These are phyloP conservation scores for Fusarium transvaalense DNA, from an alignment of 2,329 filamentous ascomycete genomes.

Conservation along the genomic window DNA sequence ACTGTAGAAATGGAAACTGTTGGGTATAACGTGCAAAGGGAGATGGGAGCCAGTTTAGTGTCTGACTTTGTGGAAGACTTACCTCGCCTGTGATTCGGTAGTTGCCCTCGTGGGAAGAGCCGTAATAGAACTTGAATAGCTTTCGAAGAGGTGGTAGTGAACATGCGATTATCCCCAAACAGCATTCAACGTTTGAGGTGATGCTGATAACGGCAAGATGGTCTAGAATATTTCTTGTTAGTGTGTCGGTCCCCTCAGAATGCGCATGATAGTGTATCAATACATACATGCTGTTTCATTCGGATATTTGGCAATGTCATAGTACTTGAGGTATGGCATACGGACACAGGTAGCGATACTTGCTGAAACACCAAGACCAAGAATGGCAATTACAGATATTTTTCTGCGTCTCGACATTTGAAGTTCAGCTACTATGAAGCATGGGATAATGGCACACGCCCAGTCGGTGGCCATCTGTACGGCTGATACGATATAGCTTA, in stretches of 20 bases:
- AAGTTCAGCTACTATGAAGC: slow-evolving; percentile 7
- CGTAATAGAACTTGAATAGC: slow-evolving; percentile 17
- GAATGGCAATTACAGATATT: slow-evolving; percentile 12
- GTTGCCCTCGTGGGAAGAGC: slow-evolving; percentile 3
- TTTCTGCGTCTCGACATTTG: slow-evolving; percentile 24
- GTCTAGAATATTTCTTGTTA: not conserved
- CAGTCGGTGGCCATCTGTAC: slow-evolving; percentile 16
- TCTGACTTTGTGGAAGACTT: not conserved
- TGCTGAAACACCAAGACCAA: slow-evolving; percentile 5
- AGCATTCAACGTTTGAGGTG: slow-evolving; percentile 21
- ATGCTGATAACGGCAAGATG: slow-evolving; percentile 25
- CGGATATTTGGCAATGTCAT: slow-evolving; percentile 8
- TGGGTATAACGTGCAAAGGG: too few species aligned
- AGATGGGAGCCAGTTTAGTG: fast-evolving
- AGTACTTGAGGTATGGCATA: slow-evolving; percentile 25
- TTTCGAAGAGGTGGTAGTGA: slow-evolving; percentile 6
- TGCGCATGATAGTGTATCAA: fast-evolving
- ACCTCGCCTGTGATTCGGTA: slow-evolving; percentile 10
- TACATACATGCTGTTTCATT: slow-evolving; percentile 10
- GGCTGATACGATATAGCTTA: slow-evolving; percentile 9
- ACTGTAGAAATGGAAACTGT: fast-evolving
- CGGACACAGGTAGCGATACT: slow-evolving; percentile 18
- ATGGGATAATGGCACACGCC: slow-evolving; percentile 10
- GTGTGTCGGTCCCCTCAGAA: fast-evolving
- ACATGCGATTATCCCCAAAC: slow-evolving; percentile 21